Percentiles rank a stretch among this genome's conserved stretches.
Evolutionary conservation across 768 basidiomycete species (phyloP).

Genomic region (Suillus americanus): DNA sequence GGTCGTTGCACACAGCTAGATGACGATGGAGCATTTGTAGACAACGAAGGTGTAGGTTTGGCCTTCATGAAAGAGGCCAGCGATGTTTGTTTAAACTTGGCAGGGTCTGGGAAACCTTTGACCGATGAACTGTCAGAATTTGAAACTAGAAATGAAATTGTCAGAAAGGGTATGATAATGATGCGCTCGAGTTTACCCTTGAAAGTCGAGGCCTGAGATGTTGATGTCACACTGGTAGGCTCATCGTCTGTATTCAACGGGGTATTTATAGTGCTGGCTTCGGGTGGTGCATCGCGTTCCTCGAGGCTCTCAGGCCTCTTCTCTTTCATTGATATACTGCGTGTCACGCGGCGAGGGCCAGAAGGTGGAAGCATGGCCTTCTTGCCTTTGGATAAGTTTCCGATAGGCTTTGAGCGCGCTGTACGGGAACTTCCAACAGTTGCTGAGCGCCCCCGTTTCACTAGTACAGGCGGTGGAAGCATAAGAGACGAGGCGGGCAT

Average conservation of each 20-base stretch:
- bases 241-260: neutral
- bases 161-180: neutral
- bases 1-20: slow-evolving; percentile 7
- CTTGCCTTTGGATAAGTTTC: slow-evolving; percentile 8
- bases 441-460: neutral
- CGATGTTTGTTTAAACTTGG: slow-evolving; percentile 27
- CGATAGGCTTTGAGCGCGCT: neutral
- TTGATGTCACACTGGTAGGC: neutral
- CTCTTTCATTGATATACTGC: slow-evolving; percentile 29
- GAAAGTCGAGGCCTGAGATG: neutral
- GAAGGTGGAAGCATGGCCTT: slow-evolving; percentile 1
- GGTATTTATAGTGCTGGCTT: neutral
- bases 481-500: slow-evolving; percentile 6
- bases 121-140: slow-evolving; percentile 12
- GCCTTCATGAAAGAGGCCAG: slow-evolving; percentile 21
- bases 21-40: slow-evolving; percentile 9
- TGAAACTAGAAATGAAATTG: slow-evolving; percentile 3
- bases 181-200: neutral
- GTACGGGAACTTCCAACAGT: neutral
- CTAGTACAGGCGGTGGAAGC: slow-evolving; percentile 4
- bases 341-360: slow-evolving; percentile 24
- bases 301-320: slow-evolving; percentile 9
- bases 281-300: neutral
- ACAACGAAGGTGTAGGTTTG: slow-evolving; percentile 12
- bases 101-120: slow-evolving; percentile 13